Base-by-base conservation (phyloP, 2,329 filamentous ascomycete species). In the Fusarium phyllophilum region DNA sequence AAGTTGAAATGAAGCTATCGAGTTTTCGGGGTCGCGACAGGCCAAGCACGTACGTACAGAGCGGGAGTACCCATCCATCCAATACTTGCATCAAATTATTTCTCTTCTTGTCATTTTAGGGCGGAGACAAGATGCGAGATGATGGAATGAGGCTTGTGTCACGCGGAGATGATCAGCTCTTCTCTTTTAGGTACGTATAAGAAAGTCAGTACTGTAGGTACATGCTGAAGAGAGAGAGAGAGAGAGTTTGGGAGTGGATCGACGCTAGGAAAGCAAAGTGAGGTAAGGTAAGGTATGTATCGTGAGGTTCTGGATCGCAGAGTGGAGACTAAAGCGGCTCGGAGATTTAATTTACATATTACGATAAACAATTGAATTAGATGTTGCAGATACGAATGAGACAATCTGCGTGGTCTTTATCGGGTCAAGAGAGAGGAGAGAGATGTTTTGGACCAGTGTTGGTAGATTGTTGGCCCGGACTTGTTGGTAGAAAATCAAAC, bases 401-500 rank as follows among this genome's bases (percentile, higher is more conserved):
- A 51, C 17, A 29, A 24, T 22, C n/a, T 29, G 26, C 12, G 24
- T 41, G 39, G 9, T 14, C 29, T 15, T 42, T 52, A 24, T 18
- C 26, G 26, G 29, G 31, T 18, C 29, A 5, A 10, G 22, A 3
- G 24, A 65, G 45, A 59, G 15, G 9, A 34, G 49, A 48, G n/a
- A 14, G 39, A 54, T 48, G 34, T 39, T 52, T 41, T 22, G 46
- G 41, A 18, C 26, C 15, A 39, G 26, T 18, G 36, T n/a, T 58
- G 51, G 26, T 31, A 12, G 29, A 24, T 7, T 46, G 36, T 58
- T 58, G 66, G 67, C 26, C 24, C 26, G 18, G 20, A n/a, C 14
- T 69, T 20, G 36, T 29, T 45, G 46, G 45, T 58, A 55, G 58
- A 72, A 72, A 72, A 72, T 56, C 69, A 72, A 72, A 68, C 54